Evolutionary conservation across 805 yeast species (phyloP).

Genomic region (Ogataea naganishii): DNA sequence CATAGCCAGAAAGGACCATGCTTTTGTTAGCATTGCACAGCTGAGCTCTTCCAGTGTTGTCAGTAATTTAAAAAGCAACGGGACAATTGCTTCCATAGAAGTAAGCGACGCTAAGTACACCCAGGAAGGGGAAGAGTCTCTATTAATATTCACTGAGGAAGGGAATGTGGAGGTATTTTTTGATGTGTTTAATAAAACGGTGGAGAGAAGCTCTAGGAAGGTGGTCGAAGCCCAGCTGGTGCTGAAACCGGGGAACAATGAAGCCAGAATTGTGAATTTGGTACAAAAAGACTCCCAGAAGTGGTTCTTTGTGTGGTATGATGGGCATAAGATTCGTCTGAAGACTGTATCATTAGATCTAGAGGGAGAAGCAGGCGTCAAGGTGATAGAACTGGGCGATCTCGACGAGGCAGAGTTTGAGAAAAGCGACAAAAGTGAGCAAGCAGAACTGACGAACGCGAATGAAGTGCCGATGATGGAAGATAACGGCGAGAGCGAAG

Average conservation of each 20-base stretch:
- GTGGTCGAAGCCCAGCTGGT: slow-evolving; percentile 9
- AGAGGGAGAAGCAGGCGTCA: not conserved
- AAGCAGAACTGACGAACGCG: not conserved
- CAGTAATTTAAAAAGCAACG: slow-evolving; percentile 26
- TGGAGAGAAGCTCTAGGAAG: slow-evolving; percentile 8
- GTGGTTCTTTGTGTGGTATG: slow-evolving; percentile 17
- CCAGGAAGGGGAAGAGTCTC: slow-evolving; percentile 14
- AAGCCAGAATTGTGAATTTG: slow-evolving; percentile 8
- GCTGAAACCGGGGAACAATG: slow-evolving; percentile 8
- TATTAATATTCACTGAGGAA: slow-evolving; percentile 23
- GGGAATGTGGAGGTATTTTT: slow-evolving; percentile 26
- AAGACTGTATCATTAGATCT: slow-evolving; percentile 7
- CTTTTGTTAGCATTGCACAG: slow-evolving; percentile 26
- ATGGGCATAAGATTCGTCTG: slow-evolving; percentile 15
- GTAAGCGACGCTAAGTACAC: slow-evolving; percentile 13
- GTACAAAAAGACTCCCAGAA: slow-evolving; percentile 2
- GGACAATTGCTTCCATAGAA: slow-evolving; percentile 21
- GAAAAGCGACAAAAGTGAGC: not conserved
- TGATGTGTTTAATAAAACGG: slow-evolving; percentile 4
- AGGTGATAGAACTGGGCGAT: not conserved
- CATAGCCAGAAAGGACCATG: slow-evolving; percentile 21
- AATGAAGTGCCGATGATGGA: slow-evolving; percentile 8
- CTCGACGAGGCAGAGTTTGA: slow-evolving; percentile 1
- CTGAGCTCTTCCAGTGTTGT: slow-evolving; percentile 18
- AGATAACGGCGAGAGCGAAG: slow-evolving; percentile 20